phyloP scores from a whole-genome alignment of 352 stramenopile genomes.

The Phytophthora chlamydospora region DNA sequence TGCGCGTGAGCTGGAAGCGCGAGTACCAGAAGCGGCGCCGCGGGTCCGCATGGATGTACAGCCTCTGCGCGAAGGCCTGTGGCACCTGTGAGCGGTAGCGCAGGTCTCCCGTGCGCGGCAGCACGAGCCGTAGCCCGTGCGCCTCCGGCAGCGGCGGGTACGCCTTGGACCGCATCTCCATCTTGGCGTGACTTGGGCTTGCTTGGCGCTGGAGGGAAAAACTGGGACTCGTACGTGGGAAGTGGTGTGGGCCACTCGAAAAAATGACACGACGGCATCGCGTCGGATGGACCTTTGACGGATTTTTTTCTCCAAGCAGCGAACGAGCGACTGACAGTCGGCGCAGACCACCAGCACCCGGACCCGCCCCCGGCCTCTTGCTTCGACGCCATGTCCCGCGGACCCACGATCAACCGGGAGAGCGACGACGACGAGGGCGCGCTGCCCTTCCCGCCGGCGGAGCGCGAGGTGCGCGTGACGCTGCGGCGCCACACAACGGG shows the following conservation, averaged over 20 bases:
- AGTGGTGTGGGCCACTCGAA: conserved; percentile 15
- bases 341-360: conserved; percentile 16
- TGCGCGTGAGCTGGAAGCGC: conserved; percentile 62
- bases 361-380: neutral
- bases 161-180: conserved; percentile 66
- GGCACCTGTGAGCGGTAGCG: conserved; percentile 59
- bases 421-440: conserved; percentile 8
- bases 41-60: conserved; percentile 62
- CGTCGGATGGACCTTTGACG: neutral
- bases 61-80: conserved; percentile 45
- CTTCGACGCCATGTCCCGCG: conserved; percentile 31
- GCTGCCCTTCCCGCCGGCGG: conserved; percentile 21
- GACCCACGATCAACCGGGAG: conserved; percentile 33
- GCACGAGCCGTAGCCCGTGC: conserved; percentile 47
- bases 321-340: neutral
- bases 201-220: conserved; percentile 8
- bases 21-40: conserved; percentile 52
- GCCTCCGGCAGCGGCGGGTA: conserved; percentile 64
- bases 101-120: conserved; percentile 64
- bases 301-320: conserved; percentile 18
- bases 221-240: conserved; percentile 8
- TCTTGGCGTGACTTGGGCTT: conserved; percentile 13
- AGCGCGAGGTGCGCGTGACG: conserved; percentile 48
- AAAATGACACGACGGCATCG: conserved; percentile 15
- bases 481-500: conserved; percentile 83